phyloP scores from a whole-genome alignment of 2,329 filamentous ascomycete species.

The Trichophyton mentagrophytes region DNA sequence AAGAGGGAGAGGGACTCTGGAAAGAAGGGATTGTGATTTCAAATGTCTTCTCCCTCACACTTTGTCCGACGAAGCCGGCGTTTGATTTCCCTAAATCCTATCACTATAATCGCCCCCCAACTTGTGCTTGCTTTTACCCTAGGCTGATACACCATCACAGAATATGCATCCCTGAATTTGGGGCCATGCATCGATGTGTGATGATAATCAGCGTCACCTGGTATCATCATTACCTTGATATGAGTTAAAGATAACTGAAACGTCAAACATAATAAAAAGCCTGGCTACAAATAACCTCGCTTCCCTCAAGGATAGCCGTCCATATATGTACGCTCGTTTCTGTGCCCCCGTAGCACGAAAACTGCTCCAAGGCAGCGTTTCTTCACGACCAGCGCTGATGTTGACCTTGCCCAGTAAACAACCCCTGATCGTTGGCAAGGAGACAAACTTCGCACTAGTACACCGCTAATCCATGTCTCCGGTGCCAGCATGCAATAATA shows the following conservation, averaged over 20 bases:
- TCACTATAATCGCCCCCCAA: neutral
- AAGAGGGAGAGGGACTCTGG: conserved; percentile 73
- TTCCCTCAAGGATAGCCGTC: neutral
- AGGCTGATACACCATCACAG: neutral
- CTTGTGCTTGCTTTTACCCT: neutral
- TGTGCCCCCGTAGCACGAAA: neutral
- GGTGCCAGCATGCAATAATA: neutral
- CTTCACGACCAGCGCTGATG: neutral
- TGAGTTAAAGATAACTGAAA: neutral
- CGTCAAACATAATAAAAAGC: neutral
- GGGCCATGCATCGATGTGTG: neutral
- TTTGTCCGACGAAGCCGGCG: neutral
- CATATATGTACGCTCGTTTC: neutral
- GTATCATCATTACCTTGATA: neutral
- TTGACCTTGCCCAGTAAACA: neutral
- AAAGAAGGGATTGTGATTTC: conserved; percentile 30
- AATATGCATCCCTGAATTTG: neutral
- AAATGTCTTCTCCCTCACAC: neutral
- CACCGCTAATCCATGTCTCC: neutral
- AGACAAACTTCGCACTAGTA: neutral
- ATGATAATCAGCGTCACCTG: neutral
- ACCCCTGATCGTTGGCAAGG: neutral
- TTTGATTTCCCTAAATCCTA: neutral
- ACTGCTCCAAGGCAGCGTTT: neutral
- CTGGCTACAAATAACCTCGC: neutral